Base-by-base conservation (phyloP, 495 filamentous ascomycete genomes). In the Beverwykella pulmonaria region DNA sequence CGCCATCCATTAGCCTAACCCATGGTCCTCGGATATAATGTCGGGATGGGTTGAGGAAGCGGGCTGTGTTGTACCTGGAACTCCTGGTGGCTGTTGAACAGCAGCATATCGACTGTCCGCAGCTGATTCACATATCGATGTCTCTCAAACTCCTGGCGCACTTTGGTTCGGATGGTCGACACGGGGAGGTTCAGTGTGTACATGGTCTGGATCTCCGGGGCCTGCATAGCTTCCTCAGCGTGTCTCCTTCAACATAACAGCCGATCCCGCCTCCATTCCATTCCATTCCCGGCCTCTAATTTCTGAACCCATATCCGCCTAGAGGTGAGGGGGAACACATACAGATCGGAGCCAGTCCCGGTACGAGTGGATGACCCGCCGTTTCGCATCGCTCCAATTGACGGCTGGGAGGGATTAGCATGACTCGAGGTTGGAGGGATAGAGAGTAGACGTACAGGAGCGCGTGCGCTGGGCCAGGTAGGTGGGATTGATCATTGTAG, bases 121-220 rank as follows among this genome's bases (percentile, higher is more conserved):
- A 98, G 78, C 80, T 98, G 92, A 75, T 88, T 89, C 52, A 97
- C 93, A 75, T 89, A 96, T 82, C 94, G 83, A 81, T 97, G 89
- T 78, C 92, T 85, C 81, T 98, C 94, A 78, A 98, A 98, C 75
- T 98, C 93, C 79, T 98, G 92, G 72, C 94, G 86, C 74, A 98
- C 88, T 82, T 93, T 96, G 49, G 93, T 93, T 62, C 94, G 91
- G 75, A 98, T 88, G 59, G 84, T 83, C 46, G 94, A 90, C 19
- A 97, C 88, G 57, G 94, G 93, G 72, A 93, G 85, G 75, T 88
- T 90, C 73, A 98, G 82, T 44, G 88, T 88, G 84, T 98, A 98
- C 90, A 96, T 96, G 60, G 86, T 88, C 76, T 97, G 93, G 73
- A 98, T 91, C 76, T 97, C 93, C 34, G 94, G 93, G 56, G 92